Percentiles rank a stretch among this genome's conserved stretches.
Conservation (phyloP, 73 alveolate species). For the Symbiodinium pilosum region DNA sequence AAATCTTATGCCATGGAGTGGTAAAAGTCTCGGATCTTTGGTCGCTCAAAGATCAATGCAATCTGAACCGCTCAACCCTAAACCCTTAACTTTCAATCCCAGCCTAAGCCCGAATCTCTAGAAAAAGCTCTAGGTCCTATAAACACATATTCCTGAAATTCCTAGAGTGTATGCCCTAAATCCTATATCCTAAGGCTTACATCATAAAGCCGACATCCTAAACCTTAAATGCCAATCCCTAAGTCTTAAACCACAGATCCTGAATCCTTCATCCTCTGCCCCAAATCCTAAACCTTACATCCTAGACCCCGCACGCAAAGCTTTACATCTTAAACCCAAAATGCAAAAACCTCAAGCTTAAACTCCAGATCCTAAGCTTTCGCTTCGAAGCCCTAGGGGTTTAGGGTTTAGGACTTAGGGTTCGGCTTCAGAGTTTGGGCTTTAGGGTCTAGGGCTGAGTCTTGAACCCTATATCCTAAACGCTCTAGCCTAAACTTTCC, state of each 20-base stretch:
- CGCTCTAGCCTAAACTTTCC: too few species aligned
- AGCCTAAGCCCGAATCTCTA: background rate
- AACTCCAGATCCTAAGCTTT: too few species aligned
- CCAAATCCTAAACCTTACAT: background rate
- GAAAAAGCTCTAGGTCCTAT: background rate
- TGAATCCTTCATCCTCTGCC: background rate
- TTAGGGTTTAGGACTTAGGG: background rate
- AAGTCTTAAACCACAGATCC: background rate
- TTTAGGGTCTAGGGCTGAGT: background rate
- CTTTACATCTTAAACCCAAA: background rate
- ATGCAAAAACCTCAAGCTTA: background rate
- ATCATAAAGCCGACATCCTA: background rate
- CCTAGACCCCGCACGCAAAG: background rate
- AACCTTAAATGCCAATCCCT: background rate
- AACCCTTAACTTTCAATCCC: background rate
- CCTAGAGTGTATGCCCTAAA: background rate
- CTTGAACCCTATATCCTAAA: too few species aligned
- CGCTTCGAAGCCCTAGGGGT: too few species aligned
- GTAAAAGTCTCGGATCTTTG: too few species aligned
- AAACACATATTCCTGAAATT: background rate
- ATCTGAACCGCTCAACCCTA: background rate
- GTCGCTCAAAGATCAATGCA: too few species aligned
- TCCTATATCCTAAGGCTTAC: background rate
- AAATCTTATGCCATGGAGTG: too few species aligned
- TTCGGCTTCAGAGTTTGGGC: background rate